Evolutionary conservation across 176 grass and related monocot genomes (phyloP).

Genomic region (Avena sativa): DNA sequence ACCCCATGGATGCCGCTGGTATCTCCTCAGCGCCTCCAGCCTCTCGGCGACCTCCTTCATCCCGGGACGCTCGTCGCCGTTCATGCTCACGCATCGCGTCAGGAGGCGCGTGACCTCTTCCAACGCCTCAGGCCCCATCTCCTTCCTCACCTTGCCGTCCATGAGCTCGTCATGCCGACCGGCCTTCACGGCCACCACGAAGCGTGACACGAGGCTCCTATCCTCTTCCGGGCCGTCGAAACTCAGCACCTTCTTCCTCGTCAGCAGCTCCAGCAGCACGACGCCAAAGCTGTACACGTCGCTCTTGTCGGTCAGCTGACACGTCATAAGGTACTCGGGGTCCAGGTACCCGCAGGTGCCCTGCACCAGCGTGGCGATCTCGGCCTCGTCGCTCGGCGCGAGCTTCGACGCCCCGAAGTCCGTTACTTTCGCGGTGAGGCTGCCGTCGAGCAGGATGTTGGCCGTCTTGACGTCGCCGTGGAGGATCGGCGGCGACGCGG

Average conservation of each 20-base stretch:
- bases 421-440: constrained; percentile 51
- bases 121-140: constrained; percentile 30
- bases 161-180: constrained; percentile 43
- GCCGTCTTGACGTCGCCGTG: constrained; percentile 72
- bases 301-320: constrained; percentile 55
- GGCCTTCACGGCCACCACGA: constrained; percentile 39
- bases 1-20: not conserved
- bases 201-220: constrained; percentile 55
- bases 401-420: constrained; percentile 65
- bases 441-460: constrained; percentile 61
- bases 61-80: constrained; percentile 39
- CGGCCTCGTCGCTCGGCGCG: constrained; percentile 47
- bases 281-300: constrained; percentile 52
- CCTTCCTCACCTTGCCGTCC: constrained; percentile 37
- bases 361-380: constrained; percentile 62
- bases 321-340: constrained; percentile 58
- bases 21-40: constrained; percentile 35
- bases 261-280: constrained; percentile 71
- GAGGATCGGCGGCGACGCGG: constrained; percentile 54
- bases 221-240: constrained; percentile 42
- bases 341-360: constrained; percentile 74
- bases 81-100: constrained; percentile 50
- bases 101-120: constrained; percentile 44
- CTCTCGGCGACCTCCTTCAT: constrained; percentile 57
- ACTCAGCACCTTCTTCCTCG: constrained; percentile 57